Evolutionary conservation across 2,329 filamentous ascomycete species (phyloP), one percentile per base, ranked within the genome.

Genomic region (Teratosphaeria viscida): DNA sequence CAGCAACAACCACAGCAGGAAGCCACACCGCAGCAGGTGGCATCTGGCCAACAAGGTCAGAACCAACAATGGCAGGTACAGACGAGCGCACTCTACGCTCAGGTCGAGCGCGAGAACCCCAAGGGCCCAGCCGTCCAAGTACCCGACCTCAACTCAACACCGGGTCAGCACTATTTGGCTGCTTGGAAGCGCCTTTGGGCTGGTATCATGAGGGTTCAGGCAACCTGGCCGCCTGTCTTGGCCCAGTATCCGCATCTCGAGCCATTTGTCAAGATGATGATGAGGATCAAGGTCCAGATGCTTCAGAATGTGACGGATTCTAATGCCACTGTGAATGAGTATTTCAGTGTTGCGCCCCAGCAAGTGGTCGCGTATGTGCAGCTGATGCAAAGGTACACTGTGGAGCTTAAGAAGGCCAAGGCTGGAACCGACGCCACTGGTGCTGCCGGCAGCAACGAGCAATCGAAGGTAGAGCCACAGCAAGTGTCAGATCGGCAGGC

Each of bases 111-210:
- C 3, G 56, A 57, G n/a, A 66, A 63, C 35, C 62, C 61, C 1
- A 71, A 70, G 56, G 69, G 71, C 19, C 65, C 65, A 11, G 59
- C 66, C 12, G 62, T 70, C 26, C 59, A 63, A 35, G 56, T 66
- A 29, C 66, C 70, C 54, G 59, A 62, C 7, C 52, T 58, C 14
- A 60, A 52, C 11, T 57, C 64, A 10, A 62, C 66, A 19, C 61
- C 60, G 43, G 63, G 65, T 32, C 63, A 65, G 23, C 27, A 57
- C 8, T 63, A 62, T n/a, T 63, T 73, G 10, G 43, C 16, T n/a
- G 43, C 43, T 10, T 49, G 43, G 43, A 61, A 61, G 35, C 67
- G 66, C 53, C 65, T 71, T 26, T 67, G 61, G 55, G 58, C 57
- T 29, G 64, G 67, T 4, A 61, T 69, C 53, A 58, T 63, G n/a